Base-by-base conservation (phyloP, 2,329 filamentous ascomycete genomes). In the Ophiostoma sp. region DNA sequence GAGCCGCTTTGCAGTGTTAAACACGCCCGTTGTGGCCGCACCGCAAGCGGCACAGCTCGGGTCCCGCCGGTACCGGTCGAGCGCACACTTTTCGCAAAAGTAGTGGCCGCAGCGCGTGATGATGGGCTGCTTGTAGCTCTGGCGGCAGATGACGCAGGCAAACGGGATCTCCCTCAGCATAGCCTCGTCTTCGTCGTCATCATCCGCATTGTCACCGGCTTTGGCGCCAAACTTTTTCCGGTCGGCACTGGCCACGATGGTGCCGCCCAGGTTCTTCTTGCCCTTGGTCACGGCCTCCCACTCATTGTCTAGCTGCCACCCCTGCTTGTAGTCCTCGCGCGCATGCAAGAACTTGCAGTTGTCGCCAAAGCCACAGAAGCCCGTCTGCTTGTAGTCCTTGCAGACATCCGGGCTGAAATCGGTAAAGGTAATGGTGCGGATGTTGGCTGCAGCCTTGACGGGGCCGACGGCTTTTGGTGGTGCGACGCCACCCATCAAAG, bases 341-440 rank as follows among this genome's bases (percentile, higher is more conserved):
- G 89, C 89, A 79, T 96, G 93, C 0, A 94, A 79, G 79, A 91
- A 96, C 79, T 94, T 97, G 84, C 95, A 97, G 75, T 87, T 90
- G 80, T 96, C 93, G 36, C 92, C 91, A 25, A 82, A 83, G 0
- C 81, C 88, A 77, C 89, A 92, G 79, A 90, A 90, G 0, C 89
- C 90, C 28, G 84, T 93, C 76, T 78, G 76, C 74, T 82, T 82
- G 73, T 80, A 81, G 69, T 98, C 96, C 81, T 98, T 98, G 83
- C 96, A 99, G 0, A 97, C 93, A 77, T 98, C 95, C 0, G 95
- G 94, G 0, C 93, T 92, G 80, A 93, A 98, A 80, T 99, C 96
- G 42, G 90, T 97, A 7, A 95, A 88, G 0, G 95, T 98, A 76
- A 97, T 92, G 1, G 93, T 97, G 70, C 96, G 90, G 72, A 99